Base-by-base conservation (phyloP, 2,329 filamentous ascomycete genomes). In the Mollisiaceae sp. region DNA sequence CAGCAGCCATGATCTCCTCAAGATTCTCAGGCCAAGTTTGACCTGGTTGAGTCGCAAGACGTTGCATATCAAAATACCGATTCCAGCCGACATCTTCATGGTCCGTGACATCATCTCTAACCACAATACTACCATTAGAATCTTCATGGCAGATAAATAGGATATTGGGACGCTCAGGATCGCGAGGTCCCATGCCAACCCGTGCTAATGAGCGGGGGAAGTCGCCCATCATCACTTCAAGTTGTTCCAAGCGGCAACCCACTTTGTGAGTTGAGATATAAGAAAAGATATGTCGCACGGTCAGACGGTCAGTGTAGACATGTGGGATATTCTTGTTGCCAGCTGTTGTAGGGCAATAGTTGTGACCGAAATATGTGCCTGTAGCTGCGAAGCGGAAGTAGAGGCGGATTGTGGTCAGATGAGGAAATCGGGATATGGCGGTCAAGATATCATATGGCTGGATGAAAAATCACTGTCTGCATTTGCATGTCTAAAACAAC, bases 151-250 rank as follows among this genome's bases (percentile, higher is more conserved):
- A 36, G 12, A 20, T 32, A 12, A 60, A 60, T n/a, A 27, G 27
- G 8, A 60, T 52, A 22, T 35, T 52, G 14, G 58, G 58, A 18
- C 58, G 41, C 9, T 57, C 41, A 14, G 11, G 18, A n/a, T 35
- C 47, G 35, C 22, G 9, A 20, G 41, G 43, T 9, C 39, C 4
- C 22, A 27, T 18, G 2, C 4, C 3, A 4, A 45, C 20, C n/a
- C 9, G 20, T 8, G 41, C 11, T 1, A 60, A 36, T 12, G 20
- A 35, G 14, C 39, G 50, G 9, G 41, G 41, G 32, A 20, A 50
- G 18, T 50, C 22, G 18, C 58, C 58, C 15, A 60, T 27, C 41
- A 60, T 60, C 14, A 60, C 47, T 36, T 60, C 58, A 14, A 52
- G 9, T 12, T 15, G 14, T 12, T 47, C 41, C 6, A 60, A 22